A percentile compares a stretch with the other conserved stretches of the same genome.
phyloP scores from a whole-genome alignment of 1,284 basidiomycete species.

The Fomitopsis pinicola region DNA sequence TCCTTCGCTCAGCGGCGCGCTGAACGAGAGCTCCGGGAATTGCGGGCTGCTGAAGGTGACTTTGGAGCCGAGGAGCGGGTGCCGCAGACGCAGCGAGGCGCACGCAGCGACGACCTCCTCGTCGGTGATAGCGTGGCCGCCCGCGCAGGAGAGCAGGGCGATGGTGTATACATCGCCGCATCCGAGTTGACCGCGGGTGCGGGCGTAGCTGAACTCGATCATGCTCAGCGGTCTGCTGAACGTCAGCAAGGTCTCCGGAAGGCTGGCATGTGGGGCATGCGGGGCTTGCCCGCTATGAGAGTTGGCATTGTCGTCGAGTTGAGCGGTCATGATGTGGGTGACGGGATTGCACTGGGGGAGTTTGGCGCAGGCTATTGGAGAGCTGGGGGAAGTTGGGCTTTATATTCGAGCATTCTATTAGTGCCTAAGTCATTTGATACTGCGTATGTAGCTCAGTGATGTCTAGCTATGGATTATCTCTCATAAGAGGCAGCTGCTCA shows the following conservation, averaged over 20 bases:
- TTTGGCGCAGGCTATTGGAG: too few species aligned
- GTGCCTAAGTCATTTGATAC: too few species aligned
- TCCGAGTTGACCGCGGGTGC: neutral
- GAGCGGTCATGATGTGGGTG: too few species aligned
- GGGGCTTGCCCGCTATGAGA: too few species aligned
- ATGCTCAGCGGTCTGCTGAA: neutral
- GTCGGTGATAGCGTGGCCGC: neutral
- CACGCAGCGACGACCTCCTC: neutral
- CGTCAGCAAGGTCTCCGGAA: neutral
- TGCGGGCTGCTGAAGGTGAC: neutral
- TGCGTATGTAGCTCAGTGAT: too few species aligned
- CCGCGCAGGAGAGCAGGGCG: neutral
- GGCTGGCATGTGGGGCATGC: neutral
- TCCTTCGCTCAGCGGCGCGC: neutral
- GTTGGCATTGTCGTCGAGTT: too few species aligned
- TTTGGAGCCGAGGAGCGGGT: neutral
- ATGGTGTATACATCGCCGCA: neutral
- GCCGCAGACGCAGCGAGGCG: slow-evolving; percentile 1
- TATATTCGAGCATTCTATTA: too few species aligned
- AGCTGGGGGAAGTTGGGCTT: too few species aligned
- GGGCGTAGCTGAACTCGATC: neutral
- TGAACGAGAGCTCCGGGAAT: neutral
- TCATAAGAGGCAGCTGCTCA: too few species aligned
- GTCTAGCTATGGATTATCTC: too few species aligned
- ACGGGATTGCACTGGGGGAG: too few species aligned